These are phyloP conservation scores for Chrysosporium queenslandicum DNA, from an alignment of 2,329 filamentous ascomycete genomes.

Conservation along the genomic window DNA sequence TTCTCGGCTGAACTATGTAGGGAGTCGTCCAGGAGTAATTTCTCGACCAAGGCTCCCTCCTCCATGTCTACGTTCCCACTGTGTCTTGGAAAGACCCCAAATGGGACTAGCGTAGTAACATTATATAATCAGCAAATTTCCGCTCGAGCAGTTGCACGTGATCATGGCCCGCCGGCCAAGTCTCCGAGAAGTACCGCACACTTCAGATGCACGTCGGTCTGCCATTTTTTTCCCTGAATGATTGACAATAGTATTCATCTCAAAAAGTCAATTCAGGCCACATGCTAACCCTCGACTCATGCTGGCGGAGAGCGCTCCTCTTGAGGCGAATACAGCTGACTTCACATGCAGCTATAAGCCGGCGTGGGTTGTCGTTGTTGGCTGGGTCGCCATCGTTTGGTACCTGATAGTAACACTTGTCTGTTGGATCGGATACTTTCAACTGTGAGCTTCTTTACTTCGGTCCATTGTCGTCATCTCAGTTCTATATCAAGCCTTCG, in stretches of 20 bases:
- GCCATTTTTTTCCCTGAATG: not conserved
- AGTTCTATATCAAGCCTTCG: no score
- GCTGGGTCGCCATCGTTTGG: slow-evolving; percentile 45
- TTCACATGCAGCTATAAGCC: slow-evolving; percentile 13
- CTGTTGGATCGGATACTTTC: slow-evolving; percentile 48
- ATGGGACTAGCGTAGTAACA: not conserved
- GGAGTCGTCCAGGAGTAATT: no score
- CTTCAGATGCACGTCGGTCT: not conserved
- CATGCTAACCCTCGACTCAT: slow-evolving; percentile 11
- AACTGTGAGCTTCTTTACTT: slow-evolving; percentile 42
- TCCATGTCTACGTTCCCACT: no score
- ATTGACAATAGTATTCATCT: not conserved
- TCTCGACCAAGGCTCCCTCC: no score
- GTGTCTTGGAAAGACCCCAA: no score
- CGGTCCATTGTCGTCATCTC: no score
- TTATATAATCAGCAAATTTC: not conserved
- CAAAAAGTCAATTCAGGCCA: not conserved
- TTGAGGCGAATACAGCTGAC: slow-evolving; percentile 2
- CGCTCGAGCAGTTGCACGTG: not conserved
- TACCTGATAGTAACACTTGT: slow-evolving; percentile 47
- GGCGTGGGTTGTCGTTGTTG: slow-evolving; percentile 33
- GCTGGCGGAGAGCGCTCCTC: slow-evolving; percentile 11
- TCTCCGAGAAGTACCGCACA: not conserved
- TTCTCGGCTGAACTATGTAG: no score
- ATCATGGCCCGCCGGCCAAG: not conserved